phyloP scores from a whole-genome alignment of 176 grass and related monocot genomes.

The Cymbopogon citratus region DNA sequence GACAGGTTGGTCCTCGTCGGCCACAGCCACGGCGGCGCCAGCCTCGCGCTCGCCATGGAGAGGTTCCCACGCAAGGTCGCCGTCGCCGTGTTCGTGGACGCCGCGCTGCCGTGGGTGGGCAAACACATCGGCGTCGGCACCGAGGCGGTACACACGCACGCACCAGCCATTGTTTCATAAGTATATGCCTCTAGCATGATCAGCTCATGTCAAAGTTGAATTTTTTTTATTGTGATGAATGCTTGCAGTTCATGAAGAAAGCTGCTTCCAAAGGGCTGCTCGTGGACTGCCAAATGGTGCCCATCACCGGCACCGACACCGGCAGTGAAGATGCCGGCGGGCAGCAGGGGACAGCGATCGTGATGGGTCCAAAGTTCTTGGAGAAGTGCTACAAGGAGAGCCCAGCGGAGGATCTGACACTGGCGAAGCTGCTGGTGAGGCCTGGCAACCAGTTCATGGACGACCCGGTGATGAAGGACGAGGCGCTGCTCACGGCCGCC shows the following conservation, averaged over 20 bases:
- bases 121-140: conserved; percentile 18
- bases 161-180: neutral
- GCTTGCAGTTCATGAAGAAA: conserved; percentile 29
- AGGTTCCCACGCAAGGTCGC: conserved; percentile 38
- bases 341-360: conserved; percentile 9
- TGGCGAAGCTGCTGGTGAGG: conserved; percentile 37
- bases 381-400: conserved; percentile 8
- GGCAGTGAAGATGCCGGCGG: neutral
- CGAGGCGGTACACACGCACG: neutral
- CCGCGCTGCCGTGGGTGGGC: conserved; percentile 31
- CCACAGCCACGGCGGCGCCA: conserved; percentile 50
- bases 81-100: conserved; percentile 42
- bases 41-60: conserved; percentile 50
- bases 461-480: conserved; percentile 25
- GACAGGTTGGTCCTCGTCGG: conserved; percentile 41
- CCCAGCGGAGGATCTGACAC: conserved; percentile 32
- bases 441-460: conserved; percentile 30
- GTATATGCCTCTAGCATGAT: neutral
- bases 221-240: neutral
- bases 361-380: conserved; percentile 28
- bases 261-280: neutral
- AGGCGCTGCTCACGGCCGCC: conserved; percentile 1
- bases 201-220: neutral
- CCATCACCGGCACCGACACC: conserved; percentile 1
- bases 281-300: conserved; percentile 27